Percentiles rank a stretch among this genome's conserved stretches.
phyloP scores from a whole-genome alignment of 352 stramenopile genomes.

The Pythium scleroteichum region DNA sequence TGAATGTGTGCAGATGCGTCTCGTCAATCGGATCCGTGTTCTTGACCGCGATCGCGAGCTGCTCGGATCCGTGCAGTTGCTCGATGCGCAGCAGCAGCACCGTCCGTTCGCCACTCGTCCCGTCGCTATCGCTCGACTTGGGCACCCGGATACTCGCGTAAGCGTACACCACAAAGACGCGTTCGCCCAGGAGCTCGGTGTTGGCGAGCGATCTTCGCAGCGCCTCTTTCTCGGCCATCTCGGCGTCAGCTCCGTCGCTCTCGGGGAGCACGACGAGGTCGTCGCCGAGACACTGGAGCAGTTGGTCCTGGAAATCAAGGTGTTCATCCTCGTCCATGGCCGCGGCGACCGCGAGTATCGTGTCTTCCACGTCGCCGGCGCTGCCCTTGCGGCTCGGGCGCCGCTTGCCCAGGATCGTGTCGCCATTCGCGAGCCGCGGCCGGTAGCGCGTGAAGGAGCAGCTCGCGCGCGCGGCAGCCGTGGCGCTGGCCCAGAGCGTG shows the following conservation, averaged over 20 bases:
- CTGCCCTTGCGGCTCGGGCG: constrained; percentile 9
- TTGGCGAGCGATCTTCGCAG: constrained; percentile 21
- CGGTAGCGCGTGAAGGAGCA: constrained; percentile 56
- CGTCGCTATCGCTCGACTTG: neutral
- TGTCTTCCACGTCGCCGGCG: constrained; percentile 14
- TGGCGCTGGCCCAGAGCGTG: constrained; percentile 61
- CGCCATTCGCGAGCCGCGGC: constrained; percentile 16
- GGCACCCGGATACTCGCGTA: constrained; percentile 49
- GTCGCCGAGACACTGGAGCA: constrained; percentile 49
- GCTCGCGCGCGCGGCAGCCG: constrained; percentile 50
- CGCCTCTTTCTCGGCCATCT: constrained; percentile 14
- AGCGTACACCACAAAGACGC: constrained; percentile 50
- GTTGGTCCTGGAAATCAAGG: constrained; percentile 48
- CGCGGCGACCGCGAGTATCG: constrained; percentile 24
- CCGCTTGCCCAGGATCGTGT: constrained; percentile 20
- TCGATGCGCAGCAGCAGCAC: constrained; percentile 65
- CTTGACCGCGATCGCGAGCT: constrained; percentile 64
- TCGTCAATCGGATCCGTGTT: constrained; percentile 67
- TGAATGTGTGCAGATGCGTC: constrained; percentile 47
- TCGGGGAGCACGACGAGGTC: constrained; percentile 60
- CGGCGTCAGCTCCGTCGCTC: neutral
- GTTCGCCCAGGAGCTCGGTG: constrained; percentile 22
- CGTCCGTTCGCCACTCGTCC: constrained; percentile 26
- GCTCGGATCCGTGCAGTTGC: constrained; percentile 67
- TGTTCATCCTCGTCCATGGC: constrained; percentile 30